Evolutionary conservation across 257 asterid genomes (phyloP).

Genomic region (Catharanthus roseus): DNA sequence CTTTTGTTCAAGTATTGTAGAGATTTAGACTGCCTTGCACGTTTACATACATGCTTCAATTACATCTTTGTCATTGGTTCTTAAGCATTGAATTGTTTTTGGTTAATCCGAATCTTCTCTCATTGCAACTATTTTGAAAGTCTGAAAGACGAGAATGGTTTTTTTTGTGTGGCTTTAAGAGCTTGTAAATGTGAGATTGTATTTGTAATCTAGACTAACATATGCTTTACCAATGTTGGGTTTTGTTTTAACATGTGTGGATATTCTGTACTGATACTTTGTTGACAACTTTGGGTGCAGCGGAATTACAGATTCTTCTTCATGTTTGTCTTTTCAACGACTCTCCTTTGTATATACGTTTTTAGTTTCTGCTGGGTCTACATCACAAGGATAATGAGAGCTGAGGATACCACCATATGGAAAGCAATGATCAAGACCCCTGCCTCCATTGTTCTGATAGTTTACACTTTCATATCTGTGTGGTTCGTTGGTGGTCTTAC

Average conservation of each 20-base stretch:
- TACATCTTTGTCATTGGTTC: background rate
- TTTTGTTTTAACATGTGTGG: background rate
- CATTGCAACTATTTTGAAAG: background rate
- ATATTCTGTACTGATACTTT: slow-evolving; percentile 15
- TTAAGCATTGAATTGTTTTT: background rate
- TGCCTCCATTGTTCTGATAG: slow-evolving; percentile 81
- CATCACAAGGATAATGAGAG: slow-evolving; percentile 61
- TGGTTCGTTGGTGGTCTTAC: slow-evolving; percentile 99
- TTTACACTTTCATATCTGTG: slow-evolving; percentile 81
- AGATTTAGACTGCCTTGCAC: background rate
- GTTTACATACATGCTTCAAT: slow-evolving; percentile 1
- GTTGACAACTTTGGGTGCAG: slow-evolving; percentile 39
- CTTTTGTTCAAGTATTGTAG: background rate
- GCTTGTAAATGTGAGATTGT: background rate
- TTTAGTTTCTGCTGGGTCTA: slow-evolving; percentile 94
- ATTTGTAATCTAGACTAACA: background rate
- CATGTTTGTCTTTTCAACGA: slow-evolving; percentile 98
- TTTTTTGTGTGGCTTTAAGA: background rate
- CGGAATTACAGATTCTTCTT: slow-evolving; percentile 97
- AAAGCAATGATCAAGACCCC: slow-evolving; percentile 91
- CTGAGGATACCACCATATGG: slow-evolving; percentile 69
- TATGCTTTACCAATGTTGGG: background rate
- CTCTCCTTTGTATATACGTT: slow-evolving; percentile 88
- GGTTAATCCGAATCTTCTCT: background rate
- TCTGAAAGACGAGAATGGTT: background rate